Percentiles rank a stretch among this genome's conserved stretches.
Evolutionary conservation across 83 land plant genomes (phyloP).

Genomic region (Thuja plicata): DNA sequence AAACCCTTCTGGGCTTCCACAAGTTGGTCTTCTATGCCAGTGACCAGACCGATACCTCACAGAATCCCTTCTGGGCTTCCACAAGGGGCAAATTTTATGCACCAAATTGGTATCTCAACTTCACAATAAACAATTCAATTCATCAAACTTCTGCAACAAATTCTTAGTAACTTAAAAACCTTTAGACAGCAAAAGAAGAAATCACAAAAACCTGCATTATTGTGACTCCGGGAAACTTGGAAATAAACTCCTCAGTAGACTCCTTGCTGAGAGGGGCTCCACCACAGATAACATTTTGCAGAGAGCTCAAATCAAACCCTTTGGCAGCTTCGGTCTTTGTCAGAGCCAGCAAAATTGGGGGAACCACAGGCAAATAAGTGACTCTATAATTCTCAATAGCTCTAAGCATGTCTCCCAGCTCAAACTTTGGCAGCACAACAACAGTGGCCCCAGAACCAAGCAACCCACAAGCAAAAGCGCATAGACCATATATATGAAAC

Average conservation of each 20-base stretch:
- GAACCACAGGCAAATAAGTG: conserved; percentile 78
- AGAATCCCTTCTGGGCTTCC: too few relatives aligned
- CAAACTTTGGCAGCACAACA: conserved; percentile 77
- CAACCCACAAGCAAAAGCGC: conserved; percentile 49
- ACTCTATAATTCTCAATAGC: conserved; percentile 49
- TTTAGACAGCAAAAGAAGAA: too few relatives aligned
- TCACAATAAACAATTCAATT: too few relatives aligned
- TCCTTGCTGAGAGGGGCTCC: conserved; percentile 93
- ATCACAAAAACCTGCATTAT: conserved; percentile 43
- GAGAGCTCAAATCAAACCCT: conserved; percentile 29
- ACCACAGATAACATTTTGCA: conserved; percentile 58
- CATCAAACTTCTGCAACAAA: too few relatives aligned
- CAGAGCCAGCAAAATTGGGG: conserved; percentile 82
- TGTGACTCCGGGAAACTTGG: conserved; percentile 47
- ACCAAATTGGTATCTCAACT: too few relatives aligned
- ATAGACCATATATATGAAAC: conserved; percentile 90
- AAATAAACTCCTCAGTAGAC: conserved; percentile 70
- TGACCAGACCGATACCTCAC: too few relatives aligned
- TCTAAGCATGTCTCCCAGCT: conserved; percentile 58
- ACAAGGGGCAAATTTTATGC: too few relatives aligned
- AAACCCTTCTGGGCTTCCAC: too few relatives aligned
- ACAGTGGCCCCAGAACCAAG: conserved; percentile 62
- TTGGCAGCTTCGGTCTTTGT: conserved; percentile 38
- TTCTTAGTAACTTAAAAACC: too few relatives aligned
- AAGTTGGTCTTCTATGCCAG: too few relatives aligned